Evolutionary conservation across 1,284 basidiomycete genomes (phyloP), one percentile per base, ranked within the genome.

Genomic region (Papiliotrema laurentii): DNA sequence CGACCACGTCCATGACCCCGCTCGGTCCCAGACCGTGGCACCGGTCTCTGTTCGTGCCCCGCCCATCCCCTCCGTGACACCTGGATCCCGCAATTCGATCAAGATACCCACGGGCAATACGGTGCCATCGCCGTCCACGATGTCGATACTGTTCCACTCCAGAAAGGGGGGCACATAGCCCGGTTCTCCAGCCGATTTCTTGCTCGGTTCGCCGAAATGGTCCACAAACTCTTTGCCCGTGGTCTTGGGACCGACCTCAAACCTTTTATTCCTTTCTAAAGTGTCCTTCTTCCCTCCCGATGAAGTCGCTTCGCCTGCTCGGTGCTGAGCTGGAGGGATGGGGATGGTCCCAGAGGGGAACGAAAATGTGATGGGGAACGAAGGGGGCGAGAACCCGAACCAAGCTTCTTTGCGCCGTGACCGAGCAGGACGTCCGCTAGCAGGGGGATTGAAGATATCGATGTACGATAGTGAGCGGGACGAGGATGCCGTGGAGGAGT

Each of bases 101-200:
- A 71, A 66, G 14, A 73, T 18, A 0, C 68, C 70, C 3, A 67
- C 35, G n/a, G 46, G 41, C 3, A 60, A 51, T 26, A 43, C 43
- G 1, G 19, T 19, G 19, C 48, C 43, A n/a, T 43, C 47, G 9
- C 21, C 44, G 71, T 89, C 89, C 64, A 89, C 88, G 24, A 90
- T 64, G 11, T 44, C 54, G 48, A 85, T 79, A 51, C 75, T 78
- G n/a, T 81, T 78, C 89, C 89, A 93, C 68, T 93, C 89, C 59
- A 89, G 86, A 87, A 88, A 94, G 54, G 92, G 89, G 18, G 83
- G 83, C 56, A 92, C 87, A 35, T 85, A 88, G n/a, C 86, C 86
- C 35, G 9, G 9, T 0, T 88, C 88, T 24, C 89, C 88, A 5
- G 89, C 90, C 5, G 90, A 90, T 66, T 93, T 94, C 47, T 86